Percentiles rank a stretch among this genome's conserved stretches.
Conservation (phyloP, 164 flowering plant genomes). For the Aristolochia californica region DNA sequence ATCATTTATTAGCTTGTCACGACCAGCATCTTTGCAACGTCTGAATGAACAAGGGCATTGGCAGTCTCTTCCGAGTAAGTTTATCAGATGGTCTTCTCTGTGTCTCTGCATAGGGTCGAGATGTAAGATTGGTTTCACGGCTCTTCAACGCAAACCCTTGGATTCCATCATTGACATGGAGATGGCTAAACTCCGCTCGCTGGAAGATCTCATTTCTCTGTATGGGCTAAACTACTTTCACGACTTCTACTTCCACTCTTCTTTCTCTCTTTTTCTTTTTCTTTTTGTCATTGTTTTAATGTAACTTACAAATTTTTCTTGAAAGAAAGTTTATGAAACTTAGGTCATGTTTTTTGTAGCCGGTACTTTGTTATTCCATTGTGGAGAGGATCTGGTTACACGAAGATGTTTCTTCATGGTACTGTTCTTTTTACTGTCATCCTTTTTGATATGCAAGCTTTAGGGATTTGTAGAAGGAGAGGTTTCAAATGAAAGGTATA, state of each 20-base stretch:
- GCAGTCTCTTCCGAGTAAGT: conserved; percentile 30
- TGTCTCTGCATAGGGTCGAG: conserved; percentile 44
- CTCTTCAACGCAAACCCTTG: conserved; percentile 68
- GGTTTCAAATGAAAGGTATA: no score
- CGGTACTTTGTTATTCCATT: conserved; percentile 83
- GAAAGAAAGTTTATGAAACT: not conserved
- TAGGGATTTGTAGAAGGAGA: no score
- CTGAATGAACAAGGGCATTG: not conserved
- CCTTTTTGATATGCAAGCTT: conserved; percentile 4
- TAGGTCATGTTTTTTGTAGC: conserved; percentile 29
- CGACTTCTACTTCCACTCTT: no score
- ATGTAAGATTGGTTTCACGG: conserved; percentile 73
- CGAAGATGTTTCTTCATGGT: conserved; percentile 96
- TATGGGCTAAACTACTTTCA: conserved; percentile 52
- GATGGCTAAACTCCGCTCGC: conserved; percentile 44
- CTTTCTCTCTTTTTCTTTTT: no score
- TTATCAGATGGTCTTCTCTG: conserved; percentile 51
- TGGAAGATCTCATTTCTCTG: conserved; percentile 54
- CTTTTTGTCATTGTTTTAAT: no score
- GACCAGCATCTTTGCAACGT: no score
- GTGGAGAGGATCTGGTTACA: conserved; percentile 80
- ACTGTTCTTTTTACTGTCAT: not conserved
- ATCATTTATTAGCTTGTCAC: no score
- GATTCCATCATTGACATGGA: conserved; percentile 70
- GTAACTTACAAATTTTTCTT: no score